These are phyloP conservation scores for Eruca vesicaria DNA, from an alignment of 441 rosid species.

Conservation along the genomic window DNA sequence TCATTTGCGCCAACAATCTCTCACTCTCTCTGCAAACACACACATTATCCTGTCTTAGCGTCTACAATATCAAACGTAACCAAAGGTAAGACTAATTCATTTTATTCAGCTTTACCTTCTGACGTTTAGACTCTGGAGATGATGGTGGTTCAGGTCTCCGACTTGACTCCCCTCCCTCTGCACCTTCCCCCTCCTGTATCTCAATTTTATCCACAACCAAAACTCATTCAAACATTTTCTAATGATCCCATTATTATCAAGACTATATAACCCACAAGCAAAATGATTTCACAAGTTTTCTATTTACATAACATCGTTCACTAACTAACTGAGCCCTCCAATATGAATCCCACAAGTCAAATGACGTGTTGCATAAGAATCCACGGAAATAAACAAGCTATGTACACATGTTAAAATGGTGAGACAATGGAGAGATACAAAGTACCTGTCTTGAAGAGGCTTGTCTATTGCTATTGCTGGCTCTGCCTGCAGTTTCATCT, in stretches of 20 bases:
- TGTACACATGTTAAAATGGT: neutral
- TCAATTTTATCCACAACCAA: neutral
- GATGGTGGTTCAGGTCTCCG: constrained; percentile 24
- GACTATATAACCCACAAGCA: neutral
- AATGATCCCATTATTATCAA: neutral
- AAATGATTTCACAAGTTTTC: neutral
- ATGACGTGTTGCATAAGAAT: neutral
- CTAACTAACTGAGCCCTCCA: neutral
- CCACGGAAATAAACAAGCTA: neutral
- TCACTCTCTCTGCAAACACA: constrained; percentile 33
- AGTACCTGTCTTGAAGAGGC: constrained; percentile 38
- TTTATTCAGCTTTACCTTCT: constrained; percentile 29
- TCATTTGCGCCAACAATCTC: neutral
- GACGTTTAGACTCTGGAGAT: constrained; percentile 38
- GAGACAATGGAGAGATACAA: neutral
- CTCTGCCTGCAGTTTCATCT: constrained; percentile 25
- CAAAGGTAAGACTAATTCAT: too few species aligned
- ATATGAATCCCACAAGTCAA: neutral
- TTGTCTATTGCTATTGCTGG: constrained; percentile 24
- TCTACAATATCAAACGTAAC: neutral
- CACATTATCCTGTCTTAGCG: neutral
- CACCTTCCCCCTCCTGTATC: constrained; percentile 27
- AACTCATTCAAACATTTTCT: neutral
- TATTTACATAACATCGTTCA: neutral
- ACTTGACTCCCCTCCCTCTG: constrained; percentile 21